Conservation (phyloP, 2,329 filamentous ascomycete species). For the Nemania bipapillata region DNA sequence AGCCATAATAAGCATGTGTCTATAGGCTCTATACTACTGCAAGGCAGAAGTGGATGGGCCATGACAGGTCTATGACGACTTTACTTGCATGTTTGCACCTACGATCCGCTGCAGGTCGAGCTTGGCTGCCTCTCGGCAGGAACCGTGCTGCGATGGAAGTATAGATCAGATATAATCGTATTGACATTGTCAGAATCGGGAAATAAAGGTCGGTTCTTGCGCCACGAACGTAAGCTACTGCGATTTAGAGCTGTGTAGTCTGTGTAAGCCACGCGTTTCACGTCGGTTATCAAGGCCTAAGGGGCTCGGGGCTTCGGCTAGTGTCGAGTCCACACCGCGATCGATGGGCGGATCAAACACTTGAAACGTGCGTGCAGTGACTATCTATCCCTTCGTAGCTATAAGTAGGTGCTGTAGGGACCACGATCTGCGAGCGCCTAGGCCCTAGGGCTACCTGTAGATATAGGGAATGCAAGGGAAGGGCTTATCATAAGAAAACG, state of each 20-base stretch:
- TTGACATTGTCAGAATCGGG: constrained; percentile 29
- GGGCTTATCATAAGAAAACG: not conserved
- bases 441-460: too few relatives aligned
- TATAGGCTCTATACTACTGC: too few relatives aligned
- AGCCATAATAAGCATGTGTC: not conserved
- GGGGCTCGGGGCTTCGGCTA: not conserved
- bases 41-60: not conserved
- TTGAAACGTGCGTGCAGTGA: constrained; percentile 16
- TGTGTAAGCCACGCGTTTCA: constrained; percentile 30
- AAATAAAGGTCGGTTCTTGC: constrained; percentile 2
- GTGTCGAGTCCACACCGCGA: not conserved
- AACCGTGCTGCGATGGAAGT: not conserved
- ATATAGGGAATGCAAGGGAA: too few relatives aligned
- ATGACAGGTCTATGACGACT: constrained; percentile 34
- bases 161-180: not conserved
- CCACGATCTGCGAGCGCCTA: not conserved
- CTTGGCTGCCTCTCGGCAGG: constrained; percentile 6
- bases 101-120: constrained; percentile 6
- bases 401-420: not conserved
- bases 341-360: not conserved
- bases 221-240: not conserved
- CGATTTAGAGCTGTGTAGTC: not conserved
- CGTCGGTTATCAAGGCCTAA: constrained; percentile 6
- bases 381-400: not conserved
- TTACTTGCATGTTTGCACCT: constrained; percentile 15